A percentile compares a stretch with the other conserved stretches of the same genome.
These are phyloP conservation scores for Choanephora cucurbitarum DNA, from an alignment of 371 early-diverging fungal species.

Conservation along the genomic window DNA sequence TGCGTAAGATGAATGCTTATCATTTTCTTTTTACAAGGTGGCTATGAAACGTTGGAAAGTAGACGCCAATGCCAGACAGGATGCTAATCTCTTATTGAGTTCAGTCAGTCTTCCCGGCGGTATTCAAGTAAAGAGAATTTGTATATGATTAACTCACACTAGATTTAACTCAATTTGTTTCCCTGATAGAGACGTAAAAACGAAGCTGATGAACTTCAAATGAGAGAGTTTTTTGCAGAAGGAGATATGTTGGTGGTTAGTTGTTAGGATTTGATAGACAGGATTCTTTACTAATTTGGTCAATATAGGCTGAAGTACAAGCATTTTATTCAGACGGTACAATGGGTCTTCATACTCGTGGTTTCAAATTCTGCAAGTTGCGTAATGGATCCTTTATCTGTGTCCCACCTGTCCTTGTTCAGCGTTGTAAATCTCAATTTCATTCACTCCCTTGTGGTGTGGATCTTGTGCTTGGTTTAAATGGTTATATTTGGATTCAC, in stretches of 20 bases:
- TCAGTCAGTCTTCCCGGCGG: conserved; percentile 98
- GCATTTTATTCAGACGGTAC: conserved; percentile 88
- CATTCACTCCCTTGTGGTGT: conserved; percentile 84
- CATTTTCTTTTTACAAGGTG: no score
- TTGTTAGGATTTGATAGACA: no score
- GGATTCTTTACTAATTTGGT: no score
- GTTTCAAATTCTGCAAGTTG: conserved; percentile 95
- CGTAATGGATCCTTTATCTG: conserved; percentile 87
- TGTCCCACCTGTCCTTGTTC: conserved; percentile 86
- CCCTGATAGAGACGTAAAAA: conserved; percentile 96
- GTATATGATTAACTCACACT: no score
- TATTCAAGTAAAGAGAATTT: conserved; percentile 84
- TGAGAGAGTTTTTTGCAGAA: conserved; percentile 95
- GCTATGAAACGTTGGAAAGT: conserved; percentile 96
- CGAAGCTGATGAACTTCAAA: conserved; percentile 98
- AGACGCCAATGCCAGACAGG: conserved; percentile 90
- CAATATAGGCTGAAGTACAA: conserved; percentile 94
- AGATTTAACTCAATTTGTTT: no score
- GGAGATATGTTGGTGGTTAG: conserved; percentile 93
- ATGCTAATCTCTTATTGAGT: conserved; percentile 89
- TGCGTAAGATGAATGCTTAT: no score
- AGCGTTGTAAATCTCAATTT: conserved; percentile 93
- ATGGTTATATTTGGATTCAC: conserved; percentile 96
- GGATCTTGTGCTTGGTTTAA: conserved; percentile 92
- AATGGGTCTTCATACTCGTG: conserved; percentile 93